A percentile compares a stretch with the other conserved stretches of the same genome.
These are phyloP conservation scores for Metarhizium rileyi DNA, from an alignment of 2,329 filamentous ascomycete species.

Conservation along the genomic window DNA sequence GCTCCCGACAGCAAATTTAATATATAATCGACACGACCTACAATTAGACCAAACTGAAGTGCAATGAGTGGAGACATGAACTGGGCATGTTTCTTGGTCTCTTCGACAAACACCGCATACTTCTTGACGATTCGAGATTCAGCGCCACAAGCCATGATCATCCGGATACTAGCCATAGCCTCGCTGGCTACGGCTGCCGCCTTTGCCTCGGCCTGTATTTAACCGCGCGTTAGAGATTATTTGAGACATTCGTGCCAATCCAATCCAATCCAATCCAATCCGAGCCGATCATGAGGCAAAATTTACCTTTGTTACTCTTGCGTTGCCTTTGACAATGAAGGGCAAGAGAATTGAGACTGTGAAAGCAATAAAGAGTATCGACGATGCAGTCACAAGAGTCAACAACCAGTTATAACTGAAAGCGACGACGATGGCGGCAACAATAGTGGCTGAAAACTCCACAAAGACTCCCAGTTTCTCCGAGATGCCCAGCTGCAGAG, in stretches of 20 bases:
- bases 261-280: not conserved
- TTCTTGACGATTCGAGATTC: constrained; percentile 42
- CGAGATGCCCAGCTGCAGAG: constrained; percentile 54
- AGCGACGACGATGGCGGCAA: constrained; percentile 43
- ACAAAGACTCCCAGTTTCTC: constrained; percentile 52
- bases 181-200: constrained; percentile 52
- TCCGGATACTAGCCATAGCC: constrained; percentile 48
- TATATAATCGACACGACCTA: constrained; percentile 10
- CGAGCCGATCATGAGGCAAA: not conserved
- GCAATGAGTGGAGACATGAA: constrained; percentile 40
- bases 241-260: too few relatives aligned
- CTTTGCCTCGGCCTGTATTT: constrained; percentile 38
- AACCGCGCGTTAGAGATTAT: not conserved
- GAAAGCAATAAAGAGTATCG: constrained; percentile 45
- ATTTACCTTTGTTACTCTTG: constrained; percentile 30
- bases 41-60: constrained; percentile 41
- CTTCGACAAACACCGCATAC: constrained; percentile 45
- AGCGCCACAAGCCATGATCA: constrained; percentile 54
- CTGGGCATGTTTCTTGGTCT: constrained; percentile 39
- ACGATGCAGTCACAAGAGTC: constrained; percentile 47
- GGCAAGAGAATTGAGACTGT: constrained; percentile 40
- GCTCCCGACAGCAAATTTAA: not conserved
- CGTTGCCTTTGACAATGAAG: constrained; percentile 43
- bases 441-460: constrained; percentile 43
- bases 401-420: constrained; percentile 50